phyloP scores from a whole-genome alignment of 176 grass and related monocot species.

The Hordeum marinum region DNA sequence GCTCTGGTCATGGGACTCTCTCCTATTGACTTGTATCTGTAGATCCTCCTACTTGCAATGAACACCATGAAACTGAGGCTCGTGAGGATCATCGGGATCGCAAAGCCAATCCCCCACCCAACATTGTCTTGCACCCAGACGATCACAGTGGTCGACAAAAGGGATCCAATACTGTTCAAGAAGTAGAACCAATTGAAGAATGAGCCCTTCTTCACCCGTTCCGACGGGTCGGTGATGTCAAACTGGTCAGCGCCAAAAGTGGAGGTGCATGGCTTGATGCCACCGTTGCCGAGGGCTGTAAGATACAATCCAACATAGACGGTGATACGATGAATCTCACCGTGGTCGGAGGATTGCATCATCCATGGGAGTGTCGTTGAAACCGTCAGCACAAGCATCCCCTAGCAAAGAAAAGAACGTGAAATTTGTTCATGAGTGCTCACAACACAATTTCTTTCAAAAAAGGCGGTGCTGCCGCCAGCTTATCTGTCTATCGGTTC shows the following conservation, averaged over 20 bases:
- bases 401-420: not conserved
- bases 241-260: constrained; percentile 75
- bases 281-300: constrained; percentile 57
- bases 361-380: not conserved
- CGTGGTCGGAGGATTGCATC: not conserved
- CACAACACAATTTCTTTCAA: no score
- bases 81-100: constrained; percentile 17
- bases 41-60: not conserved
- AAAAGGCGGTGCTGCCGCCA: not conserved
- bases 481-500: not conserved
- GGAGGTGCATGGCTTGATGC: constrained; percentile 56
- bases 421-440: no score
- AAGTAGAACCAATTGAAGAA: constrained; percentile 48
- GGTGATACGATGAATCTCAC: not conserved
- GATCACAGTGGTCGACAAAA: constrained; percentile 7
- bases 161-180: not conserved
- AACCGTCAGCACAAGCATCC: constrained; percentile 37
- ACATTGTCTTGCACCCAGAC: constrained; percentile 43
- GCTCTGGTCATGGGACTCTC: constrained; percentile 39
- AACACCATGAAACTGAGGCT: constrained; percentile 21
- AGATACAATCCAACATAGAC: constrained; percentile 27
- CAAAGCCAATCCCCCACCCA: constrained; percentile 40
- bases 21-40: constrained; percentile 24
- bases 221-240: constrained; percentile 32
- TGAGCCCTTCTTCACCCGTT: constrained; percentile 23